A percentile compares a stretch with the other conserved stretches of the same genome.
Conservation (phyloP, 2,329 filamentous ascomycete genomes). For the Aspergillus texensis region DNA sequence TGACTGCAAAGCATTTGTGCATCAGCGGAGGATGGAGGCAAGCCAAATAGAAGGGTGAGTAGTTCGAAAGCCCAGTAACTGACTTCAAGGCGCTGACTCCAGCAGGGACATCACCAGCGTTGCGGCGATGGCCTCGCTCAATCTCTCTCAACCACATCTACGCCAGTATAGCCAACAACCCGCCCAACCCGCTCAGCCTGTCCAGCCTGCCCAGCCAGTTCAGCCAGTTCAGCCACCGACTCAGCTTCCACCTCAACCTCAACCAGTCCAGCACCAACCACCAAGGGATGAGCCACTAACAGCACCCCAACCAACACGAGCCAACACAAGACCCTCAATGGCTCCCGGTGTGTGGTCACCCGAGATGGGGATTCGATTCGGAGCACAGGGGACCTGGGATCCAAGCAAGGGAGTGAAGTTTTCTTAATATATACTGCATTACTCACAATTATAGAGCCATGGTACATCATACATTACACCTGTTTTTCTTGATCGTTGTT, state of each 20-base stretch:
- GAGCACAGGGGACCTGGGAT: constrained; percentile 59
- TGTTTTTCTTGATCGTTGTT: background rate
- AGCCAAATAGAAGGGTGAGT: constrained; percentile 73
- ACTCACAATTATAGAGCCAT: background rate
- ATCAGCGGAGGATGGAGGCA: constrained; percentile 79
- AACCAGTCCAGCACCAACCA: constrained; percentile 32
- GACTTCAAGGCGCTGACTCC: constrained; percentile 10
- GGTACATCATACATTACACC: constrained; percentile 3
- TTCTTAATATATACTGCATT: constrained; percentile 29
- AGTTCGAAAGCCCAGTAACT: background rate
- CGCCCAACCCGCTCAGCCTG: background rate
- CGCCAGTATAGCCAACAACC: constrained; percentile 39
- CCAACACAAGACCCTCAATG: constrained; percentile 38
- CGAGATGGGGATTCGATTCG: constrained; percentile 79
- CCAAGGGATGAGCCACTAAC: constrained; percentile 40
- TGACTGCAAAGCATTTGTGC: constrained; percentile 75
- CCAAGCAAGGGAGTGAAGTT: constrained; percentile 62
- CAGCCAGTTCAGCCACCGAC: background rate
- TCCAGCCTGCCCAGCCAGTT: background rate
- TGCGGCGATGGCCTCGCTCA: constrained; percentile 60
- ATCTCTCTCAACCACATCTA: constrained; percentile 44
- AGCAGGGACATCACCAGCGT: constrained; percentile 58
- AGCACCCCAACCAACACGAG: constrained; percentile 51
- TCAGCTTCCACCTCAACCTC: constrained; percentile 6
- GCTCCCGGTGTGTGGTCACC: constrained; percentile 72